A percentile compares a stretch with the other conserved stretches of the same genome.
phyloP scores from a whole-genome alignment of 2,329 filamentous ascomycete species.

The Colletotrichum coccodes region DNA sequence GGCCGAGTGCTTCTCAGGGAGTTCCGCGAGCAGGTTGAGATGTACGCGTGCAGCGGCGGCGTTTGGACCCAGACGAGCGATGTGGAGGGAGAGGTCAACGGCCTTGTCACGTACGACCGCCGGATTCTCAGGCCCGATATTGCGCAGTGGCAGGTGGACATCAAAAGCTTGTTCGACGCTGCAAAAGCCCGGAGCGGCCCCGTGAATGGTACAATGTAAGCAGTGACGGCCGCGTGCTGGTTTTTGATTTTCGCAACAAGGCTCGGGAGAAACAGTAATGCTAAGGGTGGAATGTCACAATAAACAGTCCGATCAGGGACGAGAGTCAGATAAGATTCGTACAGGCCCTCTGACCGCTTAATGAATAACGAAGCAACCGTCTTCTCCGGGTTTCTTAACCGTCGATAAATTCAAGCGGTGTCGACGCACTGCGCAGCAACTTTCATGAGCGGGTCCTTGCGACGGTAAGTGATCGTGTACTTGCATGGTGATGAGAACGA shows the following conservation, averaged over 20 bases:
- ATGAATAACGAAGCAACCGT: slow-evolving; percentile 12
- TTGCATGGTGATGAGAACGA: background rate
- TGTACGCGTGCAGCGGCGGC: slow-evolving; percentile 72
- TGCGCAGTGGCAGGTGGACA: slow-evolving; percentile 69
- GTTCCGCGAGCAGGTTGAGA: slow-evolving; percentile 68
- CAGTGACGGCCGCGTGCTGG: background rate
- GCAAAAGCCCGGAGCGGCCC: slow-evolving; percentile 44
- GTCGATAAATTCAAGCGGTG: background rate
- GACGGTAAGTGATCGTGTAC: background rate
- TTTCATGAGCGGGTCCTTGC: background rate
- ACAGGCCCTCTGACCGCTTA: slow-evolving; percentile 4
- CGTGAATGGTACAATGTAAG: slow-evolving; percentile 23
- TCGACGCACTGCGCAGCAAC: too few relatives aligned
- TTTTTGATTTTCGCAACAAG: background rate
- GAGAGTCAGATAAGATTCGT: slow-evolving; percentile 24
- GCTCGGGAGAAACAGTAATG: slow-evolving; percentile 8
- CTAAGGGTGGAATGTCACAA: slow-evolving; percentile 14
- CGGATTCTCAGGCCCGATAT: slow-evolving; percentile 66
- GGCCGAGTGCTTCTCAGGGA: slow-evolving; percentile 69
- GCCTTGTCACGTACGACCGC: slow-evolving; percentile 75
- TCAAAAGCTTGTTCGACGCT: slow-evolving; percentile 68
- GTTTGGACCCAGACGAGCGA: slow-evolving; percentile 81
- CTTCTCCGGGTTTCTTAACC: background rate
- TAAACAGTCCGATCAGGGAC: slow-evolving; percentile 26
- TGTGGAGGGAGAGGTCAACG: slow-evolving; percentile 80